These are phyloP conservation scores for Eragrostis nindensis DNA, from an alignment of 176 grass and related monocot species.

Conservation along the genomic window DNA sequence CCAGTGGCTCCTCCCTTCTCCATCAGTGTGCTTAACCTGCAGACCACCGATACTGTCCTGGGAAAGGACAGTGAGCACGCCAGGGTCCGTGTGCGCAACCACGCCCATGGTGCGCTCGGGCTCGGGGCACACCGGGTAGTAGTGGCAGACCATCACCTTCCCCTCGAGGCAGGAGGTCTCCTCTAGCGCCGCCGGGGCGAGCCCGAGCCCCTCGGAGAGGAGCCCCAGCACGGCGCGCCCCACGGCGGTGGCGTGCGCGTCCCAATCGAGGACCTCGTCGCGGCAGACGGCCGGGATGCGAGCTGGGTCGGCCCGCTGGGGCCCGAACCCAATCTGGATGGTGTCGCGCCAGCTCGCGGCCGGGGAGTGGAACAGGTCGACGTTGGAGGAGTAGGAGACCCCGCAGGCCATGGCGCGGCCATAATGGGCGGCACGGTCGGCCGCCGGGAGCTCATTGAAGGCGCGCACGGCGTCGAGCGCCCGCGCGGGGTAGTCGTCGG, in stretches of 20 bases:
- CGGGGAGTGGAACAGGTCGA: conserved; percentile 59
- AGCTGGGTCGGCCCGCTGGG: conserved; percentile 40
- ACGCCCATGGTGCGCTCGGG: conserved; percentile 75
- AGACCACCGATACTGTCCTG: conserved; percentile 75
- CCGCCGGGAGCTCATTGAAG: conserved; percentile 69
- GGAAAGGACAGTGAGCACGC: conserved; percentile 66
- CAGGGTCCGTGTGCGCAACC: conserved; percentile 77
- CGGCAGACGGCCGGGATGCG: conserved; percentile 67
- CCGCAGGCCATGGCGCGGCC: conserved; percentile 55
- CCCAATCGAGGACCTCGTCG: conserved; percentile 60
- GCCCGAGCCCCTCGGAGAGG: conserved; percentile 66
- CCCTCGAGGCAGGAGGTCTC: conserved; percentile 56
- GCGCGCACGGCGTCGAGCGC: conserved; percentile 62
- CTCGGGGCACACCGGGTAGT: conserved; percentile 89
- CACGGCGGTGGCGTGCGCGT: conserved; percentile 47
- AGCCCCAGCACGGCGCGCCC: conserved; percentile 53
- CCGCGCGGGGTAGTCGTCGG: conserved; percentile 36
- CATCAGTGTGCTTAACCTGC: conserved; percentile 68
- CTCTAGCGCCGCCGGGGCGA: conserved; percentile 29
- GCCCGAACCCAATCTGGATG: conserved; percentile 56
- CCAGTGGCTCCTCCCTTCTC: conserved; percentile 55
- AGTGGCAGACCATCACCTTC: conserved; percentile 77
- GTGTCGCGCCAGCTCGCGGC: conserved; percentile 96
- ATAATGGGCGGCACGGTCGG: conserved; percentile 67
- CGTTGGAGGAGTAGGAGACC: conserved; percentile 78